phyloP scores from a whole-genome alignment of 108 stramenopile genomes.

The Pseudonitzschia delicatissima region DNA sequence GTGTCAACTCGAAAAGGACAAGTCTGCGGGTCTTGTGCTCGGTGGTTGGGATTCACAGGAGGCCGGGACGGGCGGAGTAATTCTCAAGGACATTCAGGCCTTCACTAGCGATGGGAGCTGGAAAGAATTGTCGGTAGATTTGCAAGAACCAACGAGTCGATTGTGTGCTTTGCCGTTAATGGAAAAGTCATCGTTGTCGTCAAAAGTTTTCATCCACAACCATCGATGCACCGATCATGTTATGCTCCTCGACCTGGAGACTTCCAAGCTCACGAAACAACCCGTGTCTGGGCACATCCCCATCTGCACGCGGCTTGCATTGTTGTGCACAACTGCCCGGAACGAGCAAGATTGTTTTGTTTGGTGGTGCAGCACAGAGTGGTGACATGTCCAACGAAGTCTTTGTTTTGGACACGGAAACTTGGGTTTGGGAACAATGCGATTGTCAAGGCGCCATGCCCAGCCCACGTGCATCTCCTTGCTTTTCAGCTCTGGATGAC shows the following conservation, averaged over 20 bases:
- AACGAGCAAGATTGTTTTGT: slow-evolving; percentile 28
- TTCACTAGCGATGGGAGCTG: slow-evolving; percentile 27
- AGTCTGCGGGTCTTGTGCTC: slow-evolving; percentile 29
- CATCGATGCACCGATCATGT: slow-evolving; percentile 72
- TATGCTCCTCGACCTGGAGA: slow-evolving; percentile 32
- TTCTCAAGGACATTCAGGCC: slow-evolving; percentile 48
- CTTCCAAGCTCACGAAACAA: slow-evolving; percentile 27
- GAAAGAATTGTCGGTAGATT: slow-evolving; percentile 7
- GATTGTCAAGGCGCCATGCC: slow-evolving; percentile 9
- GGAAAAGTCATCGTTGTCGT: background rate
- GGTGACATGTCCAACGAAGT: slow-evolving; percentile 70
- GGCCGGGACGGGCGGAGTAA: slow-evolving; percentile 59
- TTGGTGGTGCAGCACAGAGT: slow-evolving; percentile 70
- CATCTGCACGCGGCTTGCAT: slow-evolving; percentile 64
- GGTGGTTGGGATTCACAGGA: slow-evolving; percentile 78
- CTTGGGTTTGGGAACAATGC: slow-evolving; percentile 61
- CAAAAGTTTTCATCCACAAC: slow-evolving; percentile 55
- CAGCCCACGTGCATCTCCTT: slow-evolving; percentile 59
- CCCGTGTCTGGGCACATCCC: slow-evolving; percentile 40
- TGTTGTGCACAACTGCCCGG: slow-evolving; percentile 32
- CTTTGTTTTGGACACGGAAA: slow-evolving; percentile 49
- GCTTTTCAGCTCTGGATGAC: slow-evolving; percentile 43
- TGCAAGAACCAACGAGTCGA: slow-evolving; percentile 67
- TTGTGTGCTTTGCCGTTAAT: slow-evolving; percentile 53
- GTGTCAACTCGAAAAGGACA: background rate